Conservation (phyloP, 2,329 filamentous ascomycete genomes). For the Sclerotinia borealis region DNA sequence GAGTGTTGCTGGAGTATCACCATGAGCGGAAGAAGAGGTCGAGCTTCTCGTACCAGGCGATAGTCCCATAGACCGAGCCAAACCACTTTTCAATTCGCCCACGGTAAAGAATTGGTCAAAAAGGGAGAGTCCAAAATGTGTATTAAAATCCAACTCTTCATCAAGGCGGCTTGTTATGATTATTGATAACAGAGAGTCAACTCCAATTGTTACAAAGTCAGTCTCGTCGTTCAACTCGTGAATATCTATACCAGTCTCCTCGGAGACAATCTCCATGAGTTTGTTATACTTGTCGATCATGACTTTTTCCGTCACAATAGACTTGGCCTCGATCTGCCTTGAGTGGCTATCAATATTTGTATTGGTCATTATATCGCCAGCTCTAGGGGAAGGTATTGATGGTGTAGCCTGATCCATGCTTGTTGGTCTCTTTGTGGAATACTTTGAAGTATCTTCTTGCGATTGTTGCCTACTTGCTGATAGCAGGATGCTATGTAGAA, state of each 20-base stretch:
- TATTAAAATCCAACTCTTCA: not conserved
- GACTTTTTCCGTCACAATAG: too few relatives aligned
- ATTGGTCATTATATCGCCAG: too few relatives aligned
- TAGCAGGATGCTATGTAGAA: not conserved
- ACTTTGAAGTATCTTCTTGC: not conserved
- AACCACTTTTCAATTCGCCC: not conserved
- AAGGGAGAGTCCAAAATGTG: not conserved
- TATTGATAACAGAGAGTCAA: conserved; percentile 1
- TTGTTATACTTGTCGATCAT: too few relatives aligned
- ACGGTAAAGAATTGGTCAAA: not conserved
- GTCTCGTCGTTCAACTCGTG: not conserved
- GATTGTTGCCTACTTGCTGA: not conserved
- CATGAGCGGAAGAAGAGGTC: too few relatives aligned
- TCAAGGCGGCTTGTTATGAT: not conserved
- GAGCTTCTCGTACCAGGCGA: not conserved
- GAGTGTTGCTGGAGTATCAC: too few relatives aligned
- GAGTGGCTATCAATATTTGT: too few relatives aligned
- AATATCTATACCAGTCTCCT: conserved; percentile 1
- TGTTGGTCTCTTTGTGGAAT: too few relatives aligned
- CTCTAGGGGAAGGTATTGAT: too few relatives aligned
- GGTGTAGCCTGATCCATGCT: too few relatives aligned
- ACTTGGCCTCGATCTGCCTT: too few relatives aligned
- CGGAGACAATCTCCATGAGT: not conserved
- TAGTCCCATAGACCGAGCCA: not conserved
- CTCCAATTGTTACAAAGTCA: not conserved